Evolutionary conservation across 306 rosid species (phyloP).

Genomic region (Vigna trinervia): DNA sequence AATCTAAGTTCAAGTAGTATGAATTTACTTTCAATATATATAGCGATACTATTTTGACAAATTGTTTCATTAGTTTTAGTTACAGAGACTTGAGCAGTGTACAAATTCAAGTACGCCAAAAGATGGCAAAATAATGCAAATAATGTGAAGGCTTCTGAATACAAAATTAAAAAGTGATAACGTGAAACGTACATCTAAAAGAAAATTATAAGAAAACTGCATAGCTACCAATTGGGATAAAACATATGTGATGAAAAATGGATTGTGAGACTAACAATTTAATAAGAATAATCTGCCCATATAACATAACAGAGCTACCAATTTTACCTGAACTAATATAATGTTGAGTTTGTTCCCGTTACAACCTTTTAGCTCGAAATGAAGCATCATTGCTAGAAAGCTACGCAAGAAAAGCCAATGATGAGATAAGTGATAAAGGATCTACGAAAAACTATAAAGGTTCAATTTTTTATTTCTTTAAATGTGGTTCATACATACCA

Average conservation of each 20-base stretch:
- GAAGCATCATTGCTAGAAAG: constrained; percentile 91
- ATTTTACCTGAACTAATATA: constrained; percentile 91
- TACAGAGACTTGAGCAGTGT: constrained; percentile 17
- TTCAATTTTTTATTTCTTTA: constrained; percentile 1
- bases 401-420: constrained; percentile 50
- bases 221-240: too few species aligned
- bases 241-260: constrained; percentile 2
- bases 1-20: constrained; percentile 12
- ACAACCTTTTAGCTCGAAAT: constrained; percentile 87
- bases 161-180: too few species aligned
- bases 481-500: constrained; percentile 54
- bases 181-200: too few species aligned
- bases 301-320: constrained; percentile 9
- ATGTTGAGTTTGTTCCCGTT: constrained; percentile 95
- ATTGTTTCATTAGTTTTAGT: constrained; percentile 93
- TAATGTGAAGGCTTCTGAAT: too few species aligned
- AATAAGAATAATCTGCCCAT: not conserved
- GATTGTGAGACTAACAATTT: not conserved
- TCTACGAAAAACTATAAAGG: not conserved
- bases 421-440: constrained; percentile 24
- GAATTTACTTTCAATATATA: constrained; percentile 79
- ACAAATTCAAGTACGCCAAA: constrained; percentile 13
- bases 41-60: constrained; percentile 95
- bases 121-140: not conserved
- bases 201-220: too few species aligned